Evolutionary conservation across 1,284 basidiomycete species (phyloP).

Genomic region (Volvariella surrecta): DNA sequence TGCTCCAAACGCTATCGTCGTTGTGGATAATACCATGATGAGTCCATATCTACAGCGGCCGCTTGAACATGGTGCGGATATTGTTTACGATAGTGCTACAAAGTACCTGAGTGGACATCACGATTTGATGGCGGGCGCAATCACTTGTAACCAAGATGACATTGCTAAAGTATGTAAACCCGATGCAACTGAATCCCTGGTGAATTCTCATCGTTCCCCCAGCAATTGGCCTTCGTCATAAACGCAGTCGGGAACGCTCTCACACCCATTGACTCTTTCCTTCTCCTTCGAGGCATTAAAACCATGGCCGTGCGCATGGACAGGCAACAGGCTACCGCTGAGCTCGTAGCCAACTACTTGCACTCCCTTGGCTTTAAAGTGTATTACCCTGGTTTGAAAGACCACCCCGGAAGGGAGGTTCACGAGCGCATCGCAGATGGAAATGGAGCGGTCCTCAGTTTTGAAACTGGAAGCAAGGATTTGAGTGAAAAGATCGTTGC

Average conservation of each 20-base stretch:
- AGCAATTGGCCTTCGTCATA: constrained; percentile 87
- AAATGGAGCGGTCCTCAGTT: constrained; percentile 90
- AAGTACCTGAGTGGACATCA: constrained; percentile 99
- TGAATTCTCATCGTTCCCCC: constrained; percentile 3
- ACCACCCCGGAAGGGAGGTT: constrained; percentile 80
- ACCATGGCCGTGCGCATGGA: constrained; percentile 97
- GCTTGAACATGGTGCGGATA: constrained; percentile 91
- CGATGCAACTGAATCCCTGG: constrained; percentile 3
- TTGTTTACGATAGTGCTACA: constrained; percentile 97
- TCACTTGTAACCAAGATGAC: constrained; percentile 89
- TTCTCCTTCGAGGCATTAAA: constrained; percentile 93
- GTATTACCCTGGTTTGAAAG: constrained; percentile 86
- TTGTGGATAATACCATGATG: constrained; percentile 99
- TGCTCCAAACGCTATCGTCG: constrained; percentile 77
- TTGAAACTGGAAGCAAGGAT: constrained; percentile 88
- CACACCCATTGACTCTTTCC: constrained; percentile 93
- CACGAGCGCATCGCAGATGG: constrained; percentile 88
- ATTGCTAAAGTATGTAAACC: constrained; percentile 60
- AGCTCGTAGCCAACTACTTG: constrained; percentile 85
- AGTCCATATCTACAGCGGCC: constrained; percentile 97
- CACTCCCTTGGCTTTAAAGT: constrained; percentile 85
- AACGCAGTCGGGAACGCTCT: constrained; percentile 98
- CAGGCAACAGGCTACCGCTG: constrained; percentile 81
- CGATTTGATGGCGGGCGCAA: constrained; percentile 96
- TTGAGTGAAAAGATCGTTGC: constrained; percentile 92